Evolutionary conservation across 2,329 filamentous ascomycete genomes (phyloP).

Genomic region (Trichoderma pleuroti): DNA sequence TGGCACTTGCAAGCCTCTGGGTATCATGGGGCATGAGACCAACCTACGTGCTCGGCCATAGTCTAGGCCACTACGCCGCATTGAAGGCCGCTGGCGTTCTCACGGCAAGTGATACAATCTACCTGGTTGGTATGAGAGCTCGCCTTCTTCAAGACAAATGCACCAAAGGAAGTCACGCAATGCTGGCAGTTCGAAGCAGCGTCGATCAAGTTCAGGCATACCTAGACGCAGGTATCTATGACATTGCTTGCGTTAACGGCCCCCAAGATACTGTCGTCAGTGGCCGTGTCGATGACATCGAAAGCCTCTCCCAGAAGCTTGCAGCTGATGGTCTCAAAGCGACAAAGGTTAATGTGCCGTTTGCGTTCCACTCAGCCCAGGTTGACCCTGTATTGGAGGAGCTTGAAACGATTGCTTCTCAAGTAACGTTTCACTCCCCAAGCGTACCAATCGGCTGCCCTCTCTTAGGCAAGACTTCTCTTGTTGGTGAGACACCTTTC

Average conservation of each 20-base stretch:
- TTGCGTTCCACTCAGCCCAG: conserved; percentile 53
- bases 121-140: conserved; percentile 64
- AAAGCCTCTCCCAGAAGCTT: conserved; percentile 41
- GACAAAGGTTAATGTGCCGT: conserved; percentile 47
- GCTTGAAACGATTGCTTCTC: conserved; percentile 47
- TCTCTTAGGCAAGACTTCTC: conserved; percentile 47
- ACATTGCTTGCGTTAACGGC: conserved; percentile 71
- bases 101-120: conserved; percentile 67
- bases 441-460: conserved; percentile 64
- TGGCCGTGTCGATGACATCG: conserved; percentile 41
- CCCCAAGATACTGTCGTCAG: conserved; percentile 71
- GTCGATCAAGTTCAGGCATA: conserved; percentile 27
- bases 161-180: conserved; percentile 63
- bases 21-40: conserved; percentile 49
- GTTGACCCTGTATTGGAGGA: conserved; percentile 55
- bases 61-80: conserved; percentile 40
- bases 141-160: conserved; percentile 63
- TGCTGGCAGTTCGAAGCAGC: conserved; percentile 48
- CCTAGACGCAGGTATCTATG: conserved; percentile 39
- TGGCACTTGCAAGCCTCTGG: conserved; percentile 56
- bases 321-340: conserved; percentile 38
- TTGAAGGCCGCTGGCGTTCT: conserved; percentile 67
- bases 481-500: conserved; percentile 36
- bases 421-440: conserved; percentile 39
- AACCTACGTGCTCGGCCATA: conserved; percentile 58